Evolutionary conservation across 371 early-diverging fungal species (phyloP), one percentile per base, ranked within the genome.

Genomic region (Mortierella polycephala): DNA sequence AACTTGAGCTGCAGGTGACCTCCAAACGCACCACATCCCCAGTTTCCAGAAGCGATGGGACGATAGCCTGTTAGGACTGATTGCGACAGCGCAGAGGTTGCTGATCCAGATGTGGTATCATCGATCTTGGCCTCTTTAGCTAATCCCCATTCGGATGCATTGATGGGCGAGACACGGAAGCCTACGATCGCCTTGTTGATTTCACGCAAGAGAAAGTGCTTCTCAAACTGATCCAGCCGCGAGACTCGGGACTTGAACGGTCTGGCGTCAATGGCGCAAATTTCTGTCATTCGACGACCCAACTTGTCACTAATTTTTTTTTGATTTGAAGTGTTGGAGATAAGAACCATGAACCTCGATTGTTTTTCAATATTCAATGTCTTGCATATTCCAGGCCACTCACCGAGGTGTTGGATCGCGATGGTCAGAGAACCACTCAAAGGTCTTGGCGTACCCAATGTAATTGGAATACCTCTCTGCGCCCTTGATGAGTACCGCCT

Each of bases 21-120:
- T 40, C 83, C 81, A 81, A 89, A 89, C 8, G 88, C 89, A 14
- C 89, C 89, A 45, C 89, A 89, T 39, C 89, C 88, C 83, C 73
- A 76, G 65, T 82, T 82, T 62, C 85, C 86, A n/a, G 85, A 85
- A n/a, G 83, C 83, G 41, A 86, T 77, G 7, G 79, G 73, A 8
- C 79, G 76, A 46, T 54, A 39, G 39, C 54, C 4, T n/a, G 39
- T 39, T 1, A 20, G 4, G 30, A 4, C 30, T 30, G 30, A 30
- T 30, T 30, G 30, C 30, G 30, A 4, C 13, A 37, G 57, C 40
- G 57, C 7, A 13, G 13, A 39, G 57, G 51, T 18, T 21, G n/a
- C 44, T 62, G 16, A 7, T 46, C 18, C 50, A 20, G 52, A 13
- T 3, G 50, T 37, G 21, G n/a, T 39, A 11, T 18, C 49, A 12